Evolutionary conservation across 805 yeast species (phyloP).

Genomic region (Aciculoconidium aculeatum): DNA sequence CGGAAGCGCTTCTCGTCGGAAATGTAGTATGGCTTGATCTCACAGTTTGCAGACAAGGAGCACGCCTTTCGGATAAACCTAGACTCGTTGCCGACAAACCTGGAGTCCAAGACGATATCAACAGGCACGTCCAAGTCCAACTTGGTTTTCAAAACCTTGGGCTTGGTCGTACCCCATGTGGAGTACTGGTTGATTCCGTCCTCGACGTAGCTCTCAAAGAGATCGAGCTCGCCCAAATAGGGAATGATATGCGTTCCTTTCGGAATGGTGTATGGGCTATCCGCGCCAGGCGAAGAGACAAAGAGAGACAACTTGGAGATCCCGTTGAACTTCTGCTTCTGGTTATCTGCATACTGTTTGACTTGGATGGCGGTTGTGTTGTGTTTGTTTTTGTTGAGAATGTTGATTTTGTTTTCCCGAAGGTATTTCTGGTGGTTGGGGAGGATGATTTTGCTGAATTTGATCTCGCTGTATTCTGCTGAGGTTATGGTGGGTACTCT

Average conservation of each 20-base stretch:
- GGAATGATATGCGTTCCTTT: slow-evolving; percentile 51
- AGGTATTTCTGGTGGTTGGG: slow-evolving; percentile 30
- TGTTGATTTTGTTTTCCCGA: slow-evolving; percentile 28
- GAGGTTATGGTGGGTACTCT: slow-evolving; percentile 15
- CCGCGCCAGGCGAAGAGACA: slow-evolving; percentile 16
- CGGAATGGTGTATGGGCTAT: slow-evolving; percentile 23
- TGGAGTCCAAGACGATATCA: slow-evolving; percentile 70
- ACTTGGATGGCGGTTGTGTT: slow-evolving; percentile 39
- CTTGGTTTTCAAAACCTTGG: slow-evolving; percentile 26
- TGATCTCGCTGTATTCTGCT: slow-evolving; percentile 22
- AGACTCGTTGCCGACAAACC: slow-evolving; percentile 70
- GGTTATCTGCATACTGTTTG: slow-evolving; percentile 52
- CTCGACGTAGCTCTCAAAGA: slow-evolving; percentile 54
- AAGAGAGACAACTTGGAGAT: slow-evolving; percentile 64
- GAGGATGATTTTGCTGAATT: slow-evolving; percentile 24
- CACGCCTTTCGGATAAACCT: slow-evolving; percentile 75
- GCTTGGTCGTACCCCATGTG: slow-evolving; percentile 61
- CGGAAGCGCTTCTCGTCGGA: slow-evolving; percentile 37
- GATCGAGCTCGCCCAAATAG: slow-evolving; percentile 67
- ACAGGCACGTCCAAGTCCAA: too few species aligned
- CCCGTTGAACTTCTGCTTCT: slow-evolving; percentile 58
- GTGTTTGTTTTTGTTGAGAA: slow-evolving; percentile 13
- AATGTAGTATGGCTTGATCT: slow-evolving; percentile 43
- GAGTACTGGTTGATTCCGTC: slow-evolving; percentile 75
- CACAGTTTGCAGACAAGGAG: slow-evolving; percentile 58